Base-by-base conservation (phyloP, 768 basidiomycete genomes). In the Mycena venus region DNA sequence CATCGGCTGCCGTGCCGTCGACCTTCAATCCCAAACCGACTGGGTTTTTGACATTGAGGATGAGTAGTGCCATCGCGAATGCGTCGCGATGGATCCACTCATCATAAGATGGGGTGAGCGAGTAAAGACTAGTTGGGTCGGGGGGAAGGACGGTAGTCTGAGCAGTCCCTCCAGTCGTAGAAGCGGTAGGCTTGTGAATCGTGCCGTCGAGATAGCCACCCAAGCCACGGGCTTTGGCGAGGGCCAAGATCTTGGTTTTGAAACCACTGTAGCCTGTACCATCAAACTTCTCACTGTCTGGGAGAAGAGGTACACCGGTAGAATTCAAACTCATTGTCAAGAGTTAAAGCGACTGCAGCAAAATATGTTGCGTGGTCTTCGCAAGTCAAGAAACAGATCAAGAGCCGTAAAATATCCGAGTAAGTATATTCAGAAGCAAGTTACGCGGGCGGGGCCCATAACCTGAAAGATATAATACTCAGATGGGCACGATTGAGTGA, bases 1-100 rank as follows among this genome's bases (percentile, higher is more conserved):
- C n/a, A n/a, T n/a, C n/a, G n/a, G n/a, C n/a, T n/a, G 72, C 77
- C 0, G 75, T 75, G 0, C 77, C 76, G 44, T 75, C 73, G 5
- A 58, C 23, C 27, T 73, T 77, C 8, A 80, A 19, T 0, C 78
- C 77, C 8, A 78, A 47, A 3, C 77, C 77, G 19, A 77, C 65
- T 19, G 76, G 73, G 80, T 79, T 78, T 53, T 73, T 76, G 38
- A 58, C 68, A 32, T 79, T 79, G 29, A 66, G 51, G 14, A 66
- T 23, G 36, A 66, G 65, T 0, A 79, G 68, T 2, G 63, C 73
- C 4, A 70, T 31, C 8, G 74, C 55, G 72, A 77, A 77, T 0
- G 74, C 76, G 42, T 82, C 77, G 4, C 74, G 56, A 12, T 64
- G 59, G 4, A 73, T 63, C 79, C 77, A 82, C 34, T 82, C 76